Percentiles rank a stretch among this genome's conserved stretches.
Conservation (phyloP, 2,329 filamentous ascomycete genomes). For the Colletotrichum sojae region DNA sequence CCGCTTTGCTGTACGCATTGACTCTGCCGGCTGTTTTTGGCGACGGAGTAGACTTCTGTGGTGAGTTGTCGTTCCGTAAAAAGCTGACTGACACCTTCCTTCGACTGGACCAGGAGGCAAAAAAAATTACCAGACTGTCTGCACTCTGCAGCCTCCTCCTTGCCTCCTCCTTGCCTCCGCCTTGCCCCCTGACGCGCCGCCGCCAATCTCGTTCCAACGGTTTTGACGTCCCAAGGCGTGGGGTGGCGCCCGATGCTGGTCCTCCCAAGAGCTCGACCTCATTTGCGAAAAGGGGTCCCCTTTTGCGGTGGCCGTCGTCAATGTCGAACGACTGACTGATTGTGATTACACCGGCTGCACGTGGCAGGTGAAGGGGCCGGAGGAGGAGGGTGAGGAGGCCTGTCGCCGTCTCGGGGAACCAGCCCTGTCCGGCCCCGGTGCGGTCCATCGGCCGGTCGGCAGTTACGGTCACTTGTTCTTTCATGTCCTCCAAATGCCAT, state of each 20-base stretch:
- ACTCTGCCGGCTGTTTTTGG: slow-evolving; percentile 16
- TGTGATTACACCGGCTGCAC: slow-evolving; percentile 16
- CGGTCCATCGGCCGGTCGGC: slow-evolving; percentile 22
- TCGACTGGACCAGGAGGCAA: not conserved
- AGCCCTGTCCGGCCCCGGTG: not conserved
- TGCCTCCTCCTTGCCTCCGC: not conserved
- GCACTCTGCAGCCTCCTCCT: too few species aligned
- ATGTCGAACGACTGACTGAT: slow-evolving; percentile 21
- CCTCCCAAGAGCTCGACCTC: slow-evolving; percentile 6
- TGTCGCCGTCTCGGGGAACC: not conserved
- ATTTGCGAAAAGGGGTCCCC: slow-evolving; percentile 14
- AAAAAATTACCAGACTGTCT: not conserved
- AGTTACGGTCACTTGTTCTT: slow-evolving; percentile 17
- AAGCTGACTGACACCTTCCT: not conserved
- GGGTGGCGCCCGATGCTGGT: slow-evolving; percentile 20
- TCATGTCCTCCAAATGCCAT: too few species aligned
- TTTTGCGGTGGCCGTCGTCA: slow-evolving; percentile 20
- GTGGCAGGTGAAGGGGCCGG: not conserved
- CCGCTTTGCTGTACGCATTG: slow-evolving; percentile 21
- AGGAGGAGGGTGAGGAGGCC: not conserved
- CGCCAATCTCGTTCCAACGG: slow-evolving; percentile 26
- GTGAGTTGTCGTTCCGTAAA: slow-evolving; percentile 17
- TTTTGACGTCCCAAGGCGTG: slow-evolving; percentile 23
- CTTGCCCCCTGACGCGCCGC: slow-evolving; percentile 8
- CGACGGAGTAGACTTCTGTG: slow-evolving; percentile 3